These are phyloP conservation scores for Luffa acutangula DNA, from an alignment of 306 rosid species.

Conservation along the genomic window DNA sequence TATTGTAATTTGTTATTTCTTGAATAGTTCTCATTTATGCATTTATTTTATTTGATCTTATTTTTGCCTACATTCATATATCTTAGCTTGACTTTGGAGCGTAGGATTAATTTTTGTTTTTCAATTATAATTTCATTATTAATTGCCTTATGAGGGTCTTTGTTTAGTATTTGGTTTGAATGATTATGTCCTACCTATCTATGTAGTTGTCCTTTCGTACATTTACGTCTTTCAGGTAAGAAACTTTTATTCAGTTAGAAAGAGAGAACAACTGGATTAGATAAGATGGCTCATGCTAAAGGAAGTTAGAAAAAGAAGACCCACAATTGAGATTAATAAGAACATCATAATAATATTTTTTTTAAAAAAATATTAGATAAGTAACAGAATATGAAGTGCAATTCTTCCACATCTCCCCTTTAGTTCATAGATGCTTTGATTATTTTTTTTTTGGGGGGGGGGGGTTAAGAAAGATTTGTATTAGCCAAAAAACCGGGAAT, in stretches of 20 bases:
- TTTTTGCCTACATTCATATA: background rate
- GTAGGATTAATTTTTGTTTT: background rate
- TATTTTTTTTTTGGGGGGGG: background rate
- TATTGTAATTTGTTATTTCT: background rate
- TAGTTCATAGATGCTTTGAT: background rate
- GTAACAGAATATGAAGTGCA: background rate
- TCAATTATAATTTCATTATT: background rate
- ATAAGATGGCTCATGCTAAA: background rate
- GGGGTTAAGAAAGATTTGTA: background rate
- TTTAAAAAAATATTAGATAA: background rate
- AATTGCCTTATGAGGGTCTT: background rate
- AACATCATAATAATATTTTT: background rate
- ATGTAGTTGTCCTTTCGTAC: background rate
- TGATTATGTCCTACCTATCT: background rate
- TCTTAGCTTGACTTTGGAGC: background rate
- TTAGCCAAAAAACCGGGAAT: background rate
- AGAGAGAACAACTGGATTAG: background rate
- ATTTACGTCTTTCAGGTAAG: background rate
- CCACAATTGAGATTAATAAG: background rate
- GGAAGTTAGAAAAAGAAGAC: background rate
- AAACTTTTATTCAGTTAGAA: background rate
- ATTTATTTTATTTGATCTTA: background rate
- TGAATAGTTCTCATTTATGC: background rate
- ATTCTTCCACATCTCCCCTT: background rate
- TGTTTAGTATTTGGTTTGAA: background rate